Base-by-base conservation (phyloP, 208 protist genomes). In the Crithidia fasciculata region DNA sequence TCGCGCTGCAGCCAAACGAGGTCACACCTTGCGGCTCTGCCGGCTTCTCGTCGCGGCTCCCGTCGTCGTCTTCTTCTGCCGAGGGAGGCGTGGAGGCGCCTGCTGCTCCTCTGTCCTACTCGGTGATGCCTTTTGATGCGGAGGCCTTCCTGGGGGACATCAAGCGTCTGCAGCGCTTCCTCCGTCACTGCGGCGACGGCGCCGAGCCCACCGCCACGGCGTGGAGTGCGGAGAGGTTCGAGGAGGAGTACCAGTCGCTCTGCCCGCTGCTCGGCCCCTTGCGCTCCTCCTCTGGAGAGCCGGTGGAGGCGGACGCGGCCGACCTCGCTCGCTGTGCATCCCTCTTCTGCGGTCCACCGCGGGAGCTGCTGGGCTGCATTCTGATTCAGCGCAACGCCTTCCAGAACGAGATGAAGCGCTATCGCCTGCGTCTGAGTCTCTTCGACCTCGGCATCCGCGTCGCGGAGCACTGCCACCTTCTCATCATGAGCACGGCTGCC, bases 401-500 rank as follows among this genome's bases (percentile, higher is more conserved):
- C 60, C 92, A 96, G 59, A 93, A 92, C 69, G 92, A 96, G 66
- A 70, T 94, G 79, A 83, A 87, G 65, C 74, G 84, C 61, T 96
- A 96, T 71, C 92, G 92, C 7, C 75, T 96, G 50, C 89, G 92
- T 43, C 77, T 96, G 37, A 80, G 79, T 59, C 85, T 96, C 13
- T 96, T 95, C 58, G 87, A 94, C 57, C 81, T 93, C 59, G 92
- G 92, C 64, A 74, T 92, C 45, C 89, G 92, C 37, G 92, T 96
- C 2, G 92, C 85, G 4, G 92, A 96, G 81, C 92, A 96, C 67
- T 93, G 88, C 80, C 92, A 96, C 69, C 69, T 96, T 36, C 77
- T 88, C 54, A 86, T 81, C 69, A 94, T 94, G 92, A 93, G 87
- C 73, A 74, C 72, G 15, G 58, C 63, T 4, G 89, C 91, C 16